A percentile compares a stretch with the other conserved stretches of the same genome.
Evolutionary conservation across 1,284 basidiomycete genomes (phyloP).

Genomic region (Irpex lacteus): DNA sequence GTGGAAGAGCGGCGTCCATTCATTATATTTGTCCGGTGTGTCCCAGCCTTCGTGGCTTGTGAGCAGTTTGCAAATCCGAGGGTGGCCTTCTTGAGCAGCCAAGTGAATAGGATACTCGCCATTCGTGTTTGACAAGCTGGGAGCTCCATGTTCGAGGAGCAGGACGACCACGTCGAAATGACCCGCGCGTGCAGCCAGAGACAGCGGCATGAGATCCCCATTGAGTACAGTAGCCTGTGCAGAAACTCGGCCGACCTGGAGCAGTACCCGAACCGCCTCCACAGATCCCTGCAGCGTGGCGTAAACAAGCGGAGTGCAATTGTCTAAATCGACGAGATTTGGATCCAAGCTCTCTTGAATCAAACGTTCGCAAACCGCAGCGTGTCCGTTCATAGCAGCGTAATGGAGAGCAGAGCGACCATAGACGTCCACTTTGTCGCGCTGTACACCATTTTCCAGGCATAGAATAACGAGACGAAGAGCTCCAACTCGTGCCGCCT

Average conservation of each 20-base stretch:
- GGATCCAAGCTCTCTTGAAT: conserved; percentile 69
- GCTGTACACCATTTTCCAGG: conserved; percentile 68
- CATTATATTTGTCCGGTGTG: conserved; percentile 92
- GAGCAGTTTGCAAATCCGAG: conserved; percentile 80
- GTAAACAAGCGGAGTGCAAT: conserved; percentile 91
- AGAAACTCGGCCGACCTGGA: conserved; percentile 64
- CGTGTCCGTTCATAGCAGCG: conserved; percentile 91
- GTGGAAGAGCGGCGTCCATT: conserved; percentile 98
- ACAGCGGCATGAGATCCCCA: conserved; percentile 83
- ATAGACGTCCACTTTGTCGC: conserved; percentile 80
- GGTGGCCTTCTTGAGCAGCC: conserved; percentile 95
- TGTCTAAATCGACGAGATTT: conserved; percentile 84
- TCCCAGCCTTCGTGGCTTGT: conserved; percentile 80
- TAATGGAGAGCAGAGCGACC: conserved; percentile 95
- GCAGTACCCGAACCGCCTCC: conserved; percentile 76
- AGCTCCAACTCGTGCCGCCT: conserved; percentile 85
- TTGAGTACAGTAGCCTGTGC: conserved; percentile 54
- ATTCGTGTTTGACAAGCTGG: conserved; percentile 84
- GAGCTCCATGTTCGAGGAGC: conserved; percentile 77
- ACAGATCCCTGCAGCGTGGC: conserved; percentile 87
- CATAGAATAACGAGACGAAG: conserved; percentile 83
- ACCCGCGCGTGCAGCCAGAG: conserved; percentile 89
- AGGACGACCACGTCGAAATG: conserved; percentile 83
- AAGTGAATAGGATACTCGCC: conserved; percentile 97
- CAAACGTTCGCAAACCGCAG: conserved; percentile 74